Evolutionary conservation across 306 rosid species (phyloP).

Genomic region (Hippophae rhamnoides): DNA sequence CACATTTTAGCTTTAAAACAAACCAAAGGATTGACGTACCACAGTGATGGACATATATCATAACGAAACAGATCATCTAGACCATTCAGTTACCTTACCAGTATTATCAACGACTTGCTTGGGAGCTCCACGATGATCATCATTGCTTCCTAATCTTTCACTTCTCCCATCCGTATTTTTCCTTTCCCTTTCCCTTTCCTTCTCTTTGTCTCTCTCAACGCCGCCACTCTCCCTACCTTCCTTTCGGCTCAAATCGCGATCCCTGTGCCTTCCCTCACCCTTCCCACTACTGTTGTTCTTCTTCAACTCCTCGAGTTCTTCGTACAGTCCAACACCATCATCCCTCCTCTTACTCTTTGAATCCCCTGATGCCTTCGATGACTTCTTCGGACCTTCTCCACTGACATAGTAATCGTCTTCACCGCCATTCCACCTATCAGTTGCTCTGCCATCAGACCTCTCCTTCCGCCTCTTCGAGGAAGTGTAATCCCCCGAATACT

Average conservation of each 20-base stretch:
- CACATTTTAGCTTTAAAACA: too few relatives aligned
- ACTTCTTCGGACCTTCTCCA: constrained; percentile 56
- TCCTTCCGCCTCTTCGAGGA: constrained; percentile 82
- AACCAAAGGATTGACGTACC: too few relatives aligned
- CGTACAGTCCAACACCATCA: constrained; percentile 51
- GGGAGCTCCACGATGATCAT: constrained; percentile 41
- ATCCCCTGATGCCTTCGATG: constrained; percentile 47
- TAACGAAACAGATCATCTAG: neutral
- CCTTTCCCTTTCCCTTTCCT: constrained; percentile 40
- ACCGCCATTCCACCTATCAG: constrained; percentile 92
- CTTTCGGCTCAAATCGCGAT: constrained; percentile 59
- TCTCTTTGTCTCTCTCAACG: constrained; percentile 36
- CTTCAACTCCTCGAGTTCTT: constrained; percentile 60
- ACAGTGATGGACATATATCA: constrained; percentile 1
- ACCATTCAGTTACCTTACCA: constrained; percentile 64
- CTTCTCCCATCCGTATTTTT: constrained; percentile 48
- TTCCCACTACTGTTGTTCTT: constrained; percentile 50
- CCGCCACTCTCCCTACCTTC: constrained; percentile 51
- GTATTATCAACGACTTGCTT: constrained; percentile 59
- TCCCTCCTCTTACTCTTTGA: constrained; percentile 72
- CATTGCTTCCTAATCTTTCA: constrained; percentile 51
- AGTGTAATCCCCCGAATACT: constrained; percentile 52
- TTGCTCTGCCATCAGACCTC: constrained; percentile 43
- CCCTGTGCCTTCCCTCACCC: constrained; percentile 74
- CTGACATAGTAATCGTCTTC: constrained; percentile 41